Evolutionary conservation across 108 stramenopile species (phyloP), one percentile per base, ranked within the genome.

Genomic region (Skeletonema potamos): DNA sequence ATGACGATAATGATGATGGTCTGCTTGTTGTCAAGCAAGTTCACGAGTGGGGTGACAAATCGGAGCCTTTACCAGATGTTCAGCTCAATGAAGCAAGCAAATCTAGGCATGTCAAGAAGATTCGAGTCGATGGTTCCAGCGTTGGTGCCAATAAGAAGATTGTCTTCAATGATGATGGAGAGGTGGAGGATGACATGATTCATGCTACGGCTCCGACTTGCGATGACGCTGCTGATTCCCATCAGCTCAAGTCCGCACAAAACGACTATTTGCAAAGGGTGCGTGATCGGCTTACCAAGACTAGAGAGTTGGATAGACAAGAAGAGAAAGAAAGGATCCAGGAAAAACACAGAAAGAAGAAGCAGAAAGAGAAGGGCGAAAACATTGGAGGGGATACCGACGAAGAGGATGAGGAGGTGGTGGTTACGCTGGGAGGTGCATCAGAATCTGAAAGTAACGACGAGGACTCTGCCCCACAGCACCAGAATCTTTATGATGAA

Each of bases 91-190:
- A 88, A 68, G 78, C 82, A 24, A 70, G 72, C 58, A 87, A 82
- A 70, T 76, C 77, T 32, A 73, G 89, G n/a, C 84, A 88, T 58
- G 70, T 78, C 55, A 98, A 94, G 68, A 96, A 84, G 71, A 94
- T 93, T 62, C 84, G 90, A 8, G 81, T 92, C 32, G 92, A 94
- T 44, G 87, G 87, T 20, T 68, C 88, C 28, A 89, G 78, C 33
- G 63, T 81, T 9, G 86, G 79, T 15, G 22, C 59, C 17, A 91
- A 83, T 66, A 85, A 92, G 62, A 88, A 79, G 63, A 85, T 88
- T 63, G 81, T 86, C 34, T 98, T 98, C 68, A 85, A 91, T 66
- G 97, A 98, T 20, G 93, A 96, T 58, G 97, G 97, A 30, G 81
- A 89, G 6, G 82, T 33, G 7, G 89, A 87, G 46, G 89, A 88